Percentiles rank a stretch among this genome's conserved stretches.
These are phyloP conservation scores for Zygosaccharomyces pseudobailii DNA, from an alignment of 1,139 yeast genomes.

Conservation along the genomic window DNA sequence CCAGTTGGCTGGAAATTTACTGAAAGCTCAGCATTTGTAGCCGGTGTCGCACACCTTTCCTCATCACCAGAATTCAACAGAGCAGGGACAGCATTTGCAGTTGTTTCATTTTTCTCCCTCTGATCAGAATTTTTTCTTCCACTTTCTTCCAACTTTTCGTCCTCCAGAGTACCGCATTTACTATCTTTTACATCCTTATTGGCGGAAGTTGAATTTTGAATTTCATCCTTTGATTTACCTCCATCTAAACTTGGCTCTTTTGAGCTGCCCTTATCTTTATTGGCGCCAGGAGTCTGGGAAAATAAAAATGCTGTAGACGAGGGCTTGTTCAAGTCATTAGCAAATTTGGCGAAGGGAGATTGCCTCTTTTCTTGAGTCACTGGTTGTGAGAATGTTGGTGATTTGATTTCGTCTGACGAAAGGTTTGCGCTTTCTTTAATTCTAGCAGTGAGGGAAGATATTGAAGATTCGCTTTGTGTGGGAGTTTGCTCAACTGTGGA, in stretches of 20 bases:
- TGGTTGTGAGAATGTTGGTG: slow-evolving; percentile 5
- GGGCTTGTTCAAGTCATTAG: slow-evolving; percentile 18
- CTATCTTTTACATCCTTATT: neutral
- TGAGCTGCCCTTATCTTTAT: slow-evolving; percentile 1
- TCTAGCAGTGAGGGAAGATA: slow-evolving; percentile 24
- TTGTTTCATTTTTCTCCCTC: neutral
- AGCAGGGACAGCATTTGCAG: neutral
- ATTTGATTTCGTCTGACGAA: slow-evolving; percentile 9
- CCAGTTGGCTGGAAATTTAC: neutral
- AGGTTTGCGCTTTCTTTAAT: slow-evolving; percentile 29
- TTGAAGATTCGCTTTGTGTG: slow-evolving; percentile 7
- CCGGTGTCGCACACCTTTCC: neutral
- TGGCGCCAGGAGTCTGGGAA: slow-evolving; percentile 6
- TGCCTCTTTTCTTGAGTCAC: neutral
- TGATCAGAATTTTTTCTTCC: neutral
- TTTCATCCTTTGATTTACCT: neutral
- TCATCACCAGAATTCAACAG: neutral
- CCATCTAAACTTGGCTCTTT: neutral
- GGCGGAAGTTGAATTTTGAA: neutral
- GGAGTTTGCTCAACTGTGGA: slow-evolving; percentile 23
- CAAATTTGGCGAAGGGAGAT: slow-evolving; percentile 26
- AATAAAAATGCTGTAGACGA: slow-evolving; percentile 20
- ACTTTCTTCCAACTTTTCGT: neutral
- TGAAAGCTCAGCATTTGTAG: neutral
- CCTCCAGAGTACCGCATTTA: neutral